Evolutionary conservation across 768 basidiomycete genomes (phyloP), one percentile per base, ranked within the genome.

Genomic region (Lenzites betulinus): DNA sequence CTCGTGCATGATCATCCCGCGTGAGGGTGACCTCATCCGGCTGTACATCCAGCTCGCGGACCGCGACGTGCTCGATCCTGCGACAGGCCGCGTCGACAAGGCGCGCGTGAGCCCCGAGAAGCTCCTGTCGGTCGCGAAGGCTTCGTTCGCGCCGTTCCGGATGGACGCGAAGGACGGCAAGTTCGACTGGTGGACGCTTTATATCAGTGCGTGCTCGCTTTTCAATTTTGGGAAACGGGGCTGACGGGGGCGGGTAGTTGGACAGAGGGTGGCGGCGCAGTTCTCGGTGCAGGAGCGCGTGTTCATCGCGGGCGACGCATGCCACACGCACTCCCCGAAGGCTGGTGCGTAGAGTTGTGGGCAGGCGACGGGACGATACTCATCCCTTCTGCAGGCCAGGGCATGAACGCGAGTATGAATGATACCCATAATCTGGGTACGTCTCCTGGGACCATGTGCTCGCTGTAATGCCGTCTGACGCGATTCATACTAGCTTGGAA

Each of bases 291-390:
- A 77, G 39, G 69, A 83, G 42, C 78, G 84, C 3, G 74, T 84
- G 3, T 83, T 85, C 64, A 84, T 85, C 51, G 84, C 80, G 0
- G 83, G 84, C 8, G 83, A 83, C 60, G 82, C 82, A 4, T 83
- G 79, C 39, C 79, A 78, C 56, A 79, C 77, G 18, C 78, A 78
- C 49, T 79, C 76, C 1, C 76, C 76, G 1, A 77, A 78, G 69
- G 78, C 78, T 52, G 76, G 77, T 74, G 48, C 52, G 66, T 66
- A 18, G 13, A 26, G 33, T 18, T 15, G 23, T 22, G 25, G 16
- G n/a, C 13, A 9, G 30, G 11, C 15, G 11, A 12, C n/a, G 18
- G 12, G 1, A 16, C 41, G 16, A 15, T 51, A 15, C n/a, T 42
- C 48, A 54, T 18, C 20, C 33, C 7, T 30, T 15, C 1, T 1